Conservation (phyloP, 2,329 filamentous ascomycete genomes). For the Colletotrichum gloeosporioides region DNA sequence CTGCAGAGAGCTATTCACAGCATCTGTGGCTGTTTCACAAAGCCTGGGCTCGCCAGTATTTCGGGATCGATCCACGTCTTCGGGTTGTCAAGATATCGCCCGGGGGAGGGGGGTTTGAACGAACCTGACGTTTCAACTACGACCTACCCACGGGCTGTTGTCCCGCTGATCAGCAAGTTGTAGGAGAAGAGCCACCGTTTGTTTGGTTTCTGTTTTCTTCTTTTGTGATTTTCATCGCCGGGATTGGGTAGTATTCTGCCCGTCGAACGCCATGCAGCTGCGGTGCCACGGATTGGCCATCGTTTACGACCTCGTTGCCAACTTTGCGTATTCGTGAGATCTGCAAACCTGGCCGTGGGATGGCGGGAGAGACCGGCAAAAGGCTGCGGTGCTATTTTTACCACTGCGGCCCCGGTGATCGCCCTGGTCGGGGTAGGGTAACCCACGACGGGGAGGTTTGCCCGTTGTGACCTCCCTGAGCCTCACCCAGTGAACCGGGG, state of each 20-base stretch:
- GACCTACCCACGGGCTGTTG: background rate
- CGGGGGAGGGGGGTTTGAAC: background rate
- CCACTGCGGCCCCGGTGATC: slow-evolving; percentile 9
- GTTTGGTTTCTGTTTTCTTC: background rate
- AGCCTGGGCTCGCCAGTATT: background rate
- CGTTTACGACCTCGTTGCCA: background rate
- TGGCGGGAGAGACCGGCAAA: background rate
- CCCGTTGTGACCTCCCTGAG: slow-evolving; percentile 31
- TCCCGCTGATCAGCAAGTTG: background rate
- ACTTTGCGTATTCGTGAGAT: background rate
- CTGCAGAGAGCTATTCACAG: background rate
- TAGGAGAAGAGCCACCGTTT: background rate
- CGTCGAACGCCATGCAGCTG: background rate
- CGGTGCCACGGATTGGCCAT: background rate
- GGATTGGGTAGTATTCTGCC: background rate
- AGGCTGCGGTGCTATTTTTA: slow-evolving; percentile 15
- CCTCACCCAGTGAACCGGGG: slow-evolving; percentile 22
- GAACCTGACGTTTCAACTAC: background rate
- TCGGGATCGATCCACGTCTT: background rate
- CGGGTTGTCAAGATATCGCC: background rate
- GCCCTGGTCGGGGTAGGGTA: background rate
- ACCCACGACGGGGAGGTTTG: slow-evolving; percentile 7
- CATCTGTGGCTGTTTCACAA: background rate
- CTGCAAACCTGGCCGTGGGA: background rate
- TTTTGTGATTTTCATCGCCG: background rate